Conservation (phyloP, 495 filamentous ascomycete genomes). For the Margaritispora aquatica region DNA sequence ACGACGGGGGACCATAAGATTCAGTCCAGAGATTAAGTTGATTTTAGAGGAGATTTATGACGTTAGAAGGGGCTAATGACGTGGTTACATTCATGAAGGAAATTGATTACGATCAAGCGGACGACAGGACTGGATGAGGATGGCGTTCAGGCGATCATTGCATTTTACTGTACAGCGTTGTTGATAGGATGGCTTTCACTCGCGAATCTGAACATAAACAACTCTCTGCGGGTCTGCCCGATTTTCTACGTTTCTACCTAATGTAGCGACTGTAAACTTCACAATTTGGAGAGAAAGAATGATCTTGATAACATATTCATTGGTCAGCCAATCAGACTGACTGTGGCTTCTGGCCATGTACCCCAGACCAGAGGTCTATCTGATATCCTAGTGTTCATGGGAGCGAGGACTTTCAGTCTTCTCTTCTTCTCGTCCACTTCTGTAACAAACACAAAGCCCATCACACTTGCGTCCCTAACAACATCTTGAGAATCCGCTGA, state of each 20-base stretch:
- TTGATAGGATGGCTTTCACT: not conserved
- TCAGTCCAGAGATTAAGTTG: constrained; percentile 57
- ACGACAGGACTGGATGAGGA: not conserved
- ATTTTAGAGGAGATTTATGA: not conserved
- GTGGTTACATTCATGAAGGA: not conserved
- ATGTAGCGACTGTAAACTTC: not conserved
- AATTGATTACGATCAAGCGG: not conserved
- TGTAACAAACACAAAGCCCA: constrained; percentile 88
- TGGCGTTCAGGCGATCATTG: constrained; percentile 9
- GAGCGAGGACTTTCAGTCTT: constrained; percentile 73
- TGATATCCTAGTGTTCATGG: constrained; percentile 65
- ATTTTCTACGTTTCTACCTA: not conserved
- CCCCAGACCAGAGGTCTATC: constrained; percentile 67
- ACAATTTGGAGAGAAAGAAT: not conserved
- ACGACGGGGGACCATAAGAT: constrained; percentile 86
- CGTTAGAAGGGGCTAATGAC: not conserved
- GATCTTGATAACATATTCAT: constrained; percentile 12
- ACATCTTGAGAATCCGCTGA: constrained; percentile 58
- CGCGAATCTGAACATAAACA: not conserved
- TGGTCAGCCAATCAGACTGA: constrained; percentile 23
- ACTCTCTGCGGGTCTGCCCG: not conserved
- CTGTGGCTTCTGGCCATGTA: constrained; percentile 42
- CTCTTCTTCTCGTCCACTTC: constrained; percentile 84
- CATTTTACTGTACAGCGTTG: not conserved
- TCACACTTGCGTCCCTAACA: constrained; percentile 76